Evolutionary conservation across 148 eudicot genomes (phyloP).

Genomic region (Nepenthes mirabilis): DNA sequence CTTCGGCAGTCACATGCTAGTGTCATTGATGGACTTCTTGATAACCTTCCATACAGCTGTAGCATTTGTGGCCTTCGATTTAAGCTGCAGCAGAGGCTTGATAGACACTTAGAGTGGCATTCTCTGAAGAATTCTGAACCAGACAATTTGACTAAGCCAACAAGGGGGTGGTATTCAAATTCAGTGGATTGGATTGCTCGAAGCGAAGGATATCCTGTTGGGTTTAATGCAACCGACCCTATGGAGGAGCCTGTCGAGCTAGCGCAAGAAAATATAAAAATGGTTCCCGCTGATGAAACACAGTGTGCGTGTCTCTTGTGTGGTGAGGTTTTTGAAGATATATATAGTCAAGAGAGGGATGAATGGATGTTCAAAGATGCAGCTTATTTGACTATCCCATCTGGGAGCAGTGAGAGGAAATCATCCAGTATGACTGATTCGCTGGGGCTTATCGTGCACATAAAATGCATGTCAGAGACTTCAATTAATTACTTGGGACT

Average conservation of each 20-base stretch:
- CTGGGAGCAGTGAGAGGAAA: constrained; percentile 18
- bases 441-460: constrained; percentile 60
- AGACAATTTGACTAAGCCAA: constrained; percentile 13
- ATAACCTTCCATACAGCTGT: constrained; percentile 58
- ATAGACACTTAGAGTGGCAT: constrained; percentile 89
- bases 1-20: constrained; percentile 51
- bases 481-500: constrained; percentile 42
- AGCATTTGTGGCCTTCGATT: constrained; percentile 59
- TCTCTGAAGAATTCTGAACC: constrained; percentile 28
- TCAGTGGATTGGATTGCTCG: constrained; percentile 53
- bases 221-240: constrained; percentile 5
- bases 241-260: constrained; percentile 15
- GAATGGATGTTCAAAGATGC: constrained; percentile 95
- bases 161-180: constrained; percentile 68
- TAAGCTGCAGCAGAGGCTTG: constrained; percentile 48
- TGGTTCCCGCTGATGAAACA: constrained; percentile 92
- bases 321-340: constrained; percentile 90
- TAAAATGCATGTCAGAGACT: constrained; percentile 49
- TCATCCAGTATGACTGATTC: constrained; percentile 17
- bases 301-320: constrained; percentile 80
- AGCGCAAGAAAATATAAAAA: constrained; percentile 21
- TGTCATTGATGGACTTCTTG: constrained; percentile 53
- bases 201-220: constrained; percentile 16
- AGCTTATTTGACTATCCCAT: constrained; percentile 33
- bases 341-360: constrained; percentile 43